Base-by-base conservation (phyloP, 2,329 filamentous ascomycete genomes). In the Fusarium scirpi region DNA sequence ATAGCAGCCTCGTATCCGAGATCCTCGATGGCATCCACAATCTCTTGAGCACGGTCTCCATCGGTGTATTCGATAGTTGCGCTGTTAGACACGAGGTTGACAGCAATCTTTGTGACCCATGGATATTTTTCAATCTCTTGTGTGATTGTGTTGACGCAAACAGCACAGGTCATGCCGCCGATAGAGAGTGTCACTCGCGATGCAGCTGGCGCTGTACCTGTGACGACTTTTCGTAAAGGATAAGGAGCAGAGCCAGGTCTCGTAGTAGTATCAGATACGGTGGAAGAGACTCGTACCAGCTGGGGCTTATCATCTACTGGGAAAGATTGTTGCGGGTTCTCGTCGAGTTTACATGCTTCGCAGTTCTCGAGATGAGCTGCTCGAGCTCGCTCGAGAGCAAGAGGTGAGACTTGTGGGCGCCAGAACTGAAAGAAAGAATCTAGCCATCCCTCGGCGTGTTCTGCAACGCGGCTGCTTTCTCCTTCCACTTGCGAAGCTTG, bases 81-180 rank as follows among this genome's bases (percentile, higher is more conserved):
- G 70, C 88, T 92, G 78, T 92, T 90, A 24, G 87, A 86, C 48
- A 93, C 84, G 12, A 94, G 82, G 70, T 89, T 92, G 72, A 94
- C 87, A 2, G 82, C 82, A 43, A 87, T 83, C 8, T 86, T 85
- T 52, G 84, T 82, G 27, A 93, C 82, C 82, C 86, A 91, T 8
- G 86, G 83, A 24, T 75, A 70, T 65, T 88, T 86, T 48, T 86
- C 80, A 40, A 94, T 78, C 67, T 87, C 86, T 9, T 85, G 80
- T 15, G 86, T 89, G 70, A 94, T 87, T 41, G 85, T 83, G 74
- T 90, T 90, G 56, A 85, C 85, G 74, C 92, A 94, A 15, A 90
- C 86, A 16, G 89, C 88, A 76, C 92, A 94, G 6, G 89, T 92
- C 91, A 94, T 93, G 55, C 91, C 91, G 29, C 85, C 88, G 43